These are phyloP conservation scores for Fusarium acutatum DNA, from an alignment of 2,329 filamentous ascomycete genomes.

Conservation along the genomic window DNA sequence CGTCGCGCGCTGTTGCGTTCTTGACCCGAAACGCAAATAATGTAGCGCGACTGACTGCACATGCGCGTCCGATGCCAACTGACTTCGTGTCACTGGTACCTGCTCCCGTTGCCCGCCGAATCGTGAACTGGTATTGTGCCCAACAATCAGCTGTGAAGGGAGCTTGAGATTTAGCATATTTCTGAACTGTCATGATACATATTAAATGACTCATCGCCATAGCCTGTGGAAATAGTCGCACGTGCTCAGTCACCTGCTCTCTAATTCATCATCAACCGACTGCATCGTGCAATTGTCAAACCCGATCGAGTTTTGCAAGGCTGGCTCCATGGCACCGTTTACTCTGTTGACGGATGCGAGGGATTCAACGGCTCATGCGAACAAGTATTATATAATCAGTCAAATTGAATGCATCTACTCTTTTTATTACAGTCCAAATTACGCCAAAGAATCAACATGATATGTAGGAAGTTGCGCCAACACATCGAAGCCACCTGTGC, in stretches of 20 bases:
- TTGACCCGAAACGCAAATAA: accelerated
- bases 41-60: accelerated
- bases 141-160: background rate
- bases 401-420: conserved; percentile 29
- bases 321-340: background rate
- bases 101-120: too few species aligned
- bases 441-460: conserved; percentile 50
- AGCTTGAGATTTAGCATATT: background rate
- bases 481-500: conserved; percentile 93
- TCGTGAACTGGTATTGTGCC: background rate
- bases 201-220: background rate
- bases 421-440: conserved; percentile 35
- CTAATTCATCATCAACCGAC: background rate
- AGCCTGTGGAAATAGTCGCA: background rate
- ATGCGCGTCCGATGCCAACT: too few species aligned
- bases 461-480: conserved; percentile 68
- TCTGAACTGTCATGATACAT: background rate
- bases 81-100: background rate
- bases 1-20: accelerated
- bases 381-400: conserved; percentile 11
- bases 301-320: background rate
- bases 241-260: background rate
- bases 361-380: background rate
- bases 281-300: background rate
- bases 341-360: background rate